Base-by-base conservation (phyloP, 129 eudicot genomes). In the Kitagawia praeruptora region DNA sequence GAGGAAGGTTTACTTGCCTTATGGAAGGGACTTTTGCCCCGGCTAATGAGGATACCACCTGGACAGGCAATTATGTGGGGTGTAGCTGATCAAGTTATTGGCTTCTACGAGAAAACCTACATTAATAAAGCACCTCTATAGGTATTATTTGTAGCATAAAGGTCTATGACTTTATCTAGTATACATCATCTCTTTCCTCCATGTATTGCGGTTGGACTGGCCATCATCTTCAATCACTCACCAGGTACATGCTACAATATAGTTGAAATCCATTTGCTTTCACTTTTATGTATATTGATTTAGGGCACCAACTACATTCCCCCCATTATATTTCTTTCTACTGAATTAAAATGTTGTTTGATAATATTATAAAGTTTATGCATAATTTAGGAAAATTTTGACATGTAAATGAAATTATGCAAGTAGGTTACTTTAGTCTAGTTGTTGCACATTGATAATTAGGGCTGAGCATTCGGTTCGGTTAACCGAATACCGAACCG, bases 51-150 rank as follows among this genome's bases (percentile, higher is more conserved):
- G 80, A 95, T 95, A 67, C 97, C 97, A 3, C 98, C 98, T 0
- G 98, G 98, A 9, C 98, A 92, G 84, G 98, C 98, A 16, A 95
- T 95, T 37, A 86, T 95, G 96, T 95, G 98, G 97, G 96, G 92
- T 10, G 97, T 95, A 56, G 96, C 98, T 82, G 97, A 95, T 83
- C 98, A 95, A 81, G 87, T 92, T 15, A 92, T 81, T 9, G 96
- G 98, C 0, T 83, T 92, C 12, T 95, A 95, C 38, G 97, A 95
- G 92, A 90, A 80, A 82, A 90, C 83, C 74, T 88, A 87, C 66
- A 13, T 87, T 61, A 79, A 69, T 8, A 85, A 78, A 74, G 79
- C 86, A 76, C 74, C 91, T 51, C 72, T 82, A 53, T 78, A 82
- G 77, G 51, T 79, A 46, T 40, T 3, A 11, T 34, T 47, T 51